These are phyloP conservation scores for Camellia sinensis DNA, from an alignment of 148 eudicot genomes.

Conservation along the genomic window DNA sequence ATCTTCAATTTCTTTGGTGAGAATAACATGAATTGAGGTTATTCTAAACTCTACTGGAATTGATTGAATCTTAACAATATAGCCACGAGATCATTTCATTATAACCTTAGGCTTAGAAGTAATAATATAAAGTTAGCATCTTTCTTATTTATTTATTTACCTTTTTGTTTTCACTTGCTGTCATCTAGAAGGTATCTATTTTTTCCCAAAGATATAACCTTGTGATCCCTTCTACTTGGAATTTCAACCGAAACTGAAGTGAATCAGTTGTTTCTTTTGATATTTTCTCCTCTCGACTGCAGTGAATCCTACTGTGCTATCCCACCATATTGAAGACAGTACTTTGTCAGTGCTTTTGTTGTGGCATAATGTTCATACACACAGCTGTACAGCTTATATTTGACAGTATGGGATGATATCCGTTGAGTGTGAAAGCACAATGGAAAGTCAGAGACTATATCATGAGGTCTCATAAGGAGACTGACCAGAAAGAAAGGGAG, in stretches of 20 bases:
- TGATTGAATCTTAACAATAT: neutral
- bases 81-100: neutral
- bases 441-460: neutral
- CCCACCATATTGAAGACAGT: neutral
- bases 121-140: neutral
- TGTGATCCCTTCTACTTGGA: neutral
- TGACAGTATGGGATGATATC: neutral
- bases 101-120: neutral
- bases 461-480: neutral
- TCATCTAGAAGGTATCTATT: neutral
- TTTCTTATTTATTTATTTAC: neutral
- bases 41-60: neutral
- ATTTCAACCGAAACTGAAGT: neutral
- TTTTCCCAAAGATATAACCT: neutral
- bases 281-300: neutral
- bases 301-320: neutral
- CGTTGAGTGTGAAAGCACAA: neutral
- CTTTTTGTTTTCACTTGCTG: neutral
- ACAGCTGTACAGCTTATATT: neutral
- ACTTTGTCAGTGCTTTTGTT: neutral
- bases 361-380: neutral
- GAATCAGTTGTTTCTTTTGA: neutral
- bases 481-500: too few species aligned
- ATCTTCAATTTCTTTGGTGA: slow-evolving; percentile 90
- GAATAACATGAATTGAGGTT: slow-evolving; percentile 28